Base-by-base conservation (phyloP, 345 rosid species). In the Brassica carinata region DNA sequence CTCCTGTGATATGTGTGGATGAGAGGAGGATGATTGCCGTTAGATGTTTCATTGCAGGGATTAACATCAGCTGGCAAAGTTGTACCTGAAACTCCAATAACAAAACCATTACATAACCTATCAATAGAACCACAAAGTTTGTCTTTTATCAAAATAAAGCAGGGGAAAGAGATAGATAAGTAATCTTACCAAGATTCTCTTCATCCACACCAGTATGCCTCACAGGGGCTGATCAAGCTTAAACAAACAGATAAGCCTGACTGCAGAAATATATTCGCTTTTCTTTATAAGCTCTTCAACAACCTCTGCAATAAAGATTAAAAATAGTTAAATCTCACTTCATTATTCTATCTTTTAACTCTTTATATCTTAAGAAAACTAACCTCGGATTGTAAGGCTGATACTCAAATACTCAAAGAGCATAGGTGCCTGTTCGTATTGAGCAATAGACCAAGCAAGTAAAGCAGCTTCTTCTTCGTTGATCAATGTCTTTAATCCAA, bases 401-500 rank as follows among this genome's bases (percentile, higher is more conserved):
- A 78, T 43, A 43, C 51, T 43, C 51, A 43, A 57, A 34, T 55
- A 64, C 19, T 19, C 11, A 13, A 78, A 78, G 76, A 71, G 55
- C n/a, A 14, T 53, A n/a, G 76, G 64, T 34, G 71, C 76, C 7
- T 78, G n/a, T 36, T 78, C 58, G 18, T 53, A 71, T 4, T 64
- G 76, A 51, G 81, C 66, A 78, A 64, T 10, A 9, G 71, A 34
- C 7, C 33, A 71, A 78, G 81, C 81, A 64, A 78, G 72, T 6
- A 64, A 63, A 4, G 55, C 81, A 64, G 66, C 26, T 71, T 78
- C 76, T 78, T 78, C 71, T 15, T 51, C 8, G 51, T 55, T 71
- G 66, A 78, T 71, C 55, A 71, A 0, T 51, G 34, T 27, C 58
- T 26, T 13, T 53, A 78, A 15, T 51, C 43, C 58, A 64, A 63